Evolutionary conservation across 176 grass and related monocot species (phyloP), one percentile per base, ranked within the genome.

Genomic region (Hyparrhenia diplandra): DNA sequence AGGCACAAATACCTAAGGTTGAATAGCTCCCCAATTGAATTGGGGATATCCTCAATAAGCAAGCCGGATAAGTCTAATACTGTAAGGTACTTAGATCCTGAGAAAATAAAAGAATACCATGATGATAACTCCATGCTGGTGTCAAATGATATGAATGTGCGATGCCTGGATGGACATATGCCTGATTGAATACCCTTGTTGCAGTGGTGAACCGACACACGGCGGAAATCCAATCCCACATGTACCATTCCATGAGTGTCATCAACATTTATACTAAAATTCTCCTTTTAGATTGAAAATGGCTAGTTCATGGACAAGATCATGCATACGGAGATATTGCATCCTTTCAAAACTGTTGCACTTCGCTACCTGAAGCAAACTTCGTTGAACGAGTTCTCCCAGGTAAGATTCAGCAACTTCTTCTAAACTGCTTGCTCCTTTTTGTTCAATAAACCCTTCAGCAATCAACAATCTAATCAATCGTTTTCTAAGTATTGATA

Each of bases 331-430:
- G 16, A 82, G 27, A 18, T 6, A 23, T 16, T 27, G 52, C 3
- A 78, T 73, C 32, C 85, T 85, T 9, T 75, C 57, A 45, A 83
- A 84, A 49, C 59, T 62, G 62, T 96, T 92, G 31, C 31, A 32
- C 12, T 20, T 5, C 0, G 46, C 85, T 13, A 90, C 73, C 40
- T 85, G 87, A 52, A 95, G 80, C 89, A 95, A 75, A 45, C 78
- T 88, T 39, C 82, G 73, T 32, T 32, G 72, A 8, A 92, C 21
- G 0, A 92, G 87, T 36, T 88, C 74, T 20, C 3, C 1, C 0
- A 95, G 30, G 40, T 92, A 92, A 49, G 45, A 40, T 76, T 88
- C 84, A 14, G 84, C 92, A 40, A 89, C 24, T 5, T 95, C 87
- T 70, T 95, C 92, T 77, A 88, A 52, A 9, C 67, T 92, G 52